phyloP scores from a whole-genome alignment of 2,329 filamentous ascomycete species.

The Rhinocladiella mackenziei region DNA sequence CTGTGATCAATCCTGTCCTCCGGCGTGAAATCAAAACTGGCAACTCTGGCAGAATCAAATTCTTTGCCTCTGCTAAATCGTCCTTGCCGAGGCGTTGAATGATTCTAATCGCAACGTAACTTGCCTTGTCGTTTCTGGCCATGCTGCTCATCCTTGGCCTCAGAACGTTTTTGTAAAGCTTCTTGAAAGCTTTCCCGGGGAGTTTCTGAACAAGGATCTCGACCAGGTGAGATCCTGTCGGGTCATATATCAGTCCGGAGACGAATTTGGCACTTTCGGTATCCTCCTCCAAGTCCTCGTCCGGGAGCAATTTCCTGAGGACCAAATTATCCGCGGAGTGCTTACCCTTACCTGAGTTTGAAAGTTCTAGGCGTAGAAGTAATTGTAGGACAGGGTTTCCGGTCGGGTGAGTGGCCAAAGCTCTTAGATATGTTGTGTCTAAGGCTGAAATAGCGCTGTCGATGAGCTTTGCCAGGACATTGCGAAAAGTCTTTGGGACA shows the following conservation, averaged over 20 bases:
- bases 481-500: conserved; percentile 75
- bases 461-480: conserved; percentile 77
- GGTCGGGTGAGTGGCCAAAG: conserved; percentile 81
- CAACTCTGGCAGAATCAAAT: conserved; percentile 69
- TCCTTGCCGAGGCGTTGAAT: conserved; percentile 82
- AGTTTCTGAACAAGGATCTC: conserved; percentile 78
- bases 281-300: conserved; percentile 68
- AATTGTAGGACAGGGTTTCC: conserved; percentile 93
- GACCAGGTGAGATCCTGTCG: conserved; percentile 81
- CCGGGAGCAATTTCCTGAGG: conserved; percentile 73
- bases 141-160: conserved; percentile 74
- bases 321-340: conserved; percentile 64
- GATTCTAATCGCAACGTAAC: conserved; percentile 78
- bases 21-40: conserved; percentile 68
- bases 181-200: conserved; percentile 87
- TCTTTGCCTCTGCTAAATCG: conserved; percentile 70
- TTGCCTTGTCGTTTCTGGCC: conserved; percentile 83
- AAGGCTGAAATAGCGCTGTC: conserved; percentile 68
- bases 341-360: conserved; percentile 64
- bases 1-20: conserved; percentile 73
- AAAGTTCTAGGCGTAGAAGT: conserved; percentile 79
- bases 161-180: conserved; percentile 74
- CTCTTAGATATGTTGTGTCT: conserved; percentile 73
- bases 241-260: conserved; percentile 81
- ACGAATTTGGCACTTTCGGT: conserved; percentile 75